Evolutionary conservation across 331 rosid species (phyloP).

Genomic region (Saraca asoca): DNA sequence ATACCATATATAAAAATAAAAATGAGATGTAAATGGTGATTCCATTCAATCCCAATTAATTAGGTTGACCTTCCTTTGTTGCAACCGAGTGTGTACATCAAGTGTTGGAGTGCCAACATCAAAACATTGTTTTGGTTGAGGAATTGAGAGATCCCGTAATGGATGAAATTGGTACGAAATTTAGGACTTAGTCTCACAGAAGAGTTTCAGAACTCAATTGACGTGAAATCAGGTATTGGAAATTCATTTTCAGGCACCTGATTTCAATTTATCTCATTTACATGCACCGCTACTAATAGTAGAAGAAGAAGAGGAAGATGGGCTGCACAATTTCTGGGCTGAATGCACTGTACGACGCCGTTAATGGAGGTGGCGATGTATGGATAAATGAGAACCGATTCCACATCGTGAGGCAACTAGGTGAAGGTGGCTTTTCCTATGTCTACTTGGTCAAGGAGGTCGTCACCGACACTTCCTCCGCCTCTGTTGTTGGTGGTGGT

Average conservation of each 20-base stretch:
- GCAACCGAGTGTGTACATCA: too few relatives aligned
- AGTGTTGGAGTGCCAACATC: too few relatives aligned
- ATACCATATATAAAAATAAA: too few relatives aligned
- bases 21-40: too few relatives aligned
- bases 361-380: conserved; percentile 78
- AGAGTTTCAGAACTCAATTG: conserved; percentile 1
- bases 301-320: conserved; percentile 44
- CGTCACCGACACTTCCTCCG: conserved; percentile 45
- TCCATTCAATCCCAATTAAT: too few relatives aligned
- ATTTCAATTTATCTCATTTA: conserved; percentile 45
- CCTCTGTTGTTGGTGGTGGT: conserved; percentile 44
- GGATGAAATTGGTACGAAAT: too few relatives aligned
- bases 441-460: conserved; percentile 87
- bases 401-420: conserved; percentile 84
- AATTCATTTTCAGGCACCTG: conserved; percentile 45
- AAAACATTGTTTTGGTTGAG: too few relatives aligned
- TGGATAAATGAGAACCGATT: conserved; percentile 96
- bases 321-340: conserved; percentile 97
- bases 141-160: too few relatives aligned
- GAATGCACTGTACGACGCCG: conserved; percentile 80
- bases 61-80: too few relatives aligned
- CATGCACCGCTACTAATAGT: conserved; percentile 18
- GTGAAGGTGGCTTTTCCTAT: conserved; percentile 89
- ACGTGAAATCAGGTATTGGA: conserved; percentile 62
- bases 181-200: not conserved